A percentile compares a stretch with the other conserved stretches of the same genome.
Conservation (phyloP, 352 stramenopile species). For the Pythium aristosporum region DNA sequence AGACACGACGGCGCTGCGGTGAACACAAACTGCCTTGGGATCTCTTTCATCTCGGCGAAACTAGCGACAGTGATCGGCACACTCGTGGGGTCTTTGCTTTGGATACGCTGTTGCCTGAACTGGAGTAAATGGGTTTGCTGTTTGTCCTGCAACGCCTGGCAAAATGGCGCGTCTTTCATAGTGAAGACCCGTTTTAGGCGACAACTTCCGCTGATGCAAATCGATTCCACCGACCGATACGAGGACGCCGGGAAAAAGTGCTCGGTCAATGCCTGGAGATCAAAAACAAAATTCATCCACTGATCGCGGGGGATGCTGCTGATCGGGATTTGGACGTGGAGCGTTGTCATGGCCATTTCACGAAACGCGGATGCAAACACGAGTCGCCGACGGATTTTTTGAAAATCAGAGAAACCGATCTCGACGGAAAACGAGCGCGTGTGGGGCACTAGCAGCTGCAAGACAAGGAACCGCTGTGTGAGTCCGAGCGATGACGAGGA, state of each 20-base stretch:
- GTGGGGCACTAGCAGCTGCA: slow-evolving; percentile 64
- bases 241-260: slow-evolving; percentile 47
- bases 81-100: slow-evolving; percentile 11
- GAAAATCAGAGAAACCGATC: slow-evolving; percentile 74
- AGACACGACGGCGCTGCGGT: slow-evolving; percentile 29
- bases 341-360: slow-evolving; percentile 46
- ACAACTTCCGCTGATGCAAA: slow-evolving; percentile 72
- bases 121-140: slow-evolving; percentile 1
- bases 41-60: slow-evolving; percentile 45
- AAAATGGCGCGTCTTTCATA: slow-evolving; percentile 73
- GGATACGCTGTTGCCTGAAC: slow-evolving; percentile 17
- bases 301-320: slow-evolving; percentile 48
- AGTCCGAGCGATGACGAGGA: slow-evolving; percentile 45
- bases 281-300: slow-evolving; percentile 81
- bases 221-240: slow-evolving; percentile 76
- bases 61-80: slow-evolving; percentile 16
- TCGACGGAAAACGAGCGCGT: slow-evolving; percentile 73
- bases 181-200: slow-evolving; percentile 83
- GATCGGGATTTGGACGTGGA: slow-evolving; percentile 76
- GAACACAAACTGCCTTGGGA: slow-evolving; percentile 73
- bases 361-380: slow-evolving; percentile 80
- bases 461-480: slow-evolving; percentile 71
- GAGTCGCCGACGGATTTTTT: slow-evolving; percentile 70
- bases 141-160: slow-evolving; percentile 9
- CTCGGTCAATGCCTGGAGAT: slow-evolving; percentile 64